Evolutionary conservation across 305 asterid species (phyloP).

Genomic region (Solanum hybrid): DNA sequence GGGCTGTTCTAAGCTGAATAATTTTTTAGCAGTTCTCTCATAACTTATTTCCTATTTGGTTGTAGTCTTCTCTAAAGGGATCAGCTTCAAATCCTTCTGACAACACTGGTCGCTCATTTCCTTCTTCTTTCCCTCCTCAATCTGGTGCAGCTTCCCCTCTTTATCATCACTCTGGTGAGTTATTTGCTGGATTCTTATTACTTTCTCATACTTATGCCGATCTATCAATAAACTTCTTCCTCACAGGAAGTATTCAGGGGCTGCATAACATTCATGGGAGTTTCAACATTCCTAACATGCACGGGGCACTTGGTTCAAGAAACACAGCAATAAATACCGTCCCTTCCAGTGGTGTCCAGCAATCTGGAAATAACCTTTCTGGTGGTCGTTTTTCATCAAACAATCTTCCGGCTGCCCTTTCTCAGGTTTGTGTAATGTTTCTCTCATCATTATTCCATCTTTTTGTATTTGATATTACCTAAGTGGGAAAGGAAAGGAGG

Average conservation of each 20-base stretch:
- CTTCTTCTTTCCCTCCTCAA: conserved; percentile 70
- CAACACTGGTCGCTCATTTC: conserved; percentile 66
- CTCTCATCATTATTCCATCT: conserved; percentile 4
- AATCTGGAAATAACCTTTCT: conserved; percentile 17
- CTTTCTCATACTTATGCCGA: neutral
- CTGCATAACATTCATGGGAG: conserved; percentile 65
- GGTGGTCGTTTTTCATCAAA: conserved; percentile 25
- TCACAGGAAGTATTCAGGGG: conserved; percentile 84
- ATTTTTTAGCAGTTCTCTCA: neutral
- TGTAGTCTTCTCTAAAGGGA: conserved; percentile 76
- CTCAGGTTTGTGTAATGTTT: conserved; percentile 49
- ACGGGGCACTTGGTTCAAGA: conserved; percentile 63
- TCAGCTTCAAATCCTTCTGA: conserved; percentile 86
- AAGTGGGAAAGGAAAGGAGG: neutral
- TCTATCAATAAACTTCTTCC: conserved; percentile 10
- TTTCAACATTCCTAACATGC: conserved; percentile 62
- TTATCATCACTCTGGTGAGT: conserved; percentile 76
- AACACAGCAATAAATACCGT: conserved; percentile 51
- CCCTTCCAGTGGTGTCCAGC: conserved; percentile 67
- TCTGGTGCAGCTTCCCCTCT: conserved; percentile 89
- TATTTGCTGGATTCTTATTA: conserved; percentile 16
- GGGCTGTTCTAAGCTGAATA: conserved; percentile 6
- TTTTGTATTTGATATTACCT: neutral
- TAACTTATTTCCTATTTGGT: neutral
- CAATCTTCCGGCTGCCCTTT: conserved; percentile 57